Percentiles rank a stretch among this genome's conserved stretches.
Evolutionary conservation across 441 rosid species (phyloP).

Genomic region (Viola pubescens): DNA sequence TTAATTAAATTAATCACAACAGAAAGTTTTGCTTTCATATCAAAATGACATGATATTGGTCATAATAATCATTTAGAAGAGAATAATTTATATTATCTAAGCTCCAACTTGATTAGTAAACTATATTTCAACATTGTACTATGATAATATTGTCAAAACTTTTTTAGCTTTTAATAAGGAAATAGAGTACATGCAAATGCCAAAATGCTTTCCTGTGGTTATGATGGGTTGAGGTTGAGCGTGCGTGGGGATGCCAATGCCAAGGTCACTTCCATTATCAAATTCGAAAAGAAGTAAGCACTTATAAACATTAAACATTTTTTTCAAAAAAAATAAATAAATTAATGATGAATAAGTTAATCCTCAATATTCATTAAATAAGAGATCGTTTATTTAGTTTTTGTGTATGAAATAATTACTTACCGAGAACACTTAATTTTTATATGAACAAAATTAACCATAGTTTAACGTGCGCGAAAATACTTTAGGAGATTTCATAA

Average conservation of each 20-base stretch:
- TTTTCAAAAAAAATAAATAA: no score
- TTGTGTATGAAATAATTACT: neutral
- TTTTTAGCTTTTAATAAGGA: neutral
- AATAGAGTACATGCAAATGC: neutral
- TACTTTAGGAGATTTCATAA: no score
- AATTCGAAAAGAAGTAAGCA: conserved; percentile 25
- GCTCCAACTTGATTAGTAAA: conserved; percentile 30
- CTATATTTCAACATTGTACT: conserved; percentile 8
- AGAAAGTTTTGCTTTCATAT: conserved; percentile 13
- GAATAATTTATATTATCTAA: conserved; percentile 29
- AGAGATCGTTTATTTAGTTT: neutral
- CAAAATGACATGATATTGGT: conserved; percentile 7
- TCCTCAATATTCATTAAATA: no score
- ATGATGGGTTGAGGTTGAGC: conserved; percentile 26
- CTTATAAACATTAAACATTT: conserved; percentile 1
- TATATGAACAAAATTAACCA: no score
- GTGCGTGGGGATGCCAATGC: conserved; percentile 20
- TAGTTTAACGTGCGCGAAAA: no score
- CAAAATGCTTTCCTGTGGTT: neutral
- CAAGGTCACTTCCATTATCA: conserved; percentile 25
- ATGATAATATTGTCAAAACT: conserved; percentile 1
- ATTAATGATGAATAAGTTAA: no score
- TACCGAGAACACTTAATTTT: no score
- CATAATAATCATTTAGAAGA: conserved; percentile 20
- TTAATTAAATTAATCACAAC: conserved; percentile 4